Evolutionary conservation across 1,284 basidiomycete species (phyloP), one percentile per base, ranked within the genome.

Genomic region (Pyrrhoderma noxium): DNA sequence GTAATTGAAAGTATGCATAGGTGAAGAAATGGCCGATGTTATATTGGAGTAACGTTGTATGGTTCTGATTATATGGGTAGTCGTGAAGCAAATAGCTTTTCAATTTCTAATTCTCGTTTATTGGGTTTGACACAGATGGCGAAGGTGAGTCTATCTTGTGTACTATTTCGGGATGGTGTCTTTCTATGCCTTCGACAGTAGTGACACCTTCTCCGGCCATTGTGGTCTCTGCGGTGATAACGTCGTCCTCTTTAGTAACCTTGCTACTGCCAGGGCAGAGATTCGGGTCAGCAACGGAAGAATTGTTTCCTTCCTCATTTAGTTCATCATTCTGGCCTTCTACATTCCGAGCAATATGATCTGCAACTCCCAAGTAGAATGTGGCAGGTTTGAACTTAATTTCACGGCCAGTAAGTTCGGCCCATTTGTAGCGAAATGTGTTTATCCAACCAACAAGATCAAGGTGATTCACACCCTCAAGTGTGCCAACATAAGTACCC

Each of bases 401-500:
- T 56, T 89, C 83, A 51, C 82, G 85, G n/a, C 93, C 93, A 57
- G 80, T 83, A 68, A 92, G 83, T 60, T 85, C 82, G 0, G 89
- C 87, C 77, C 89, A 87, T 61, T 88, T 88, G 69, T 91, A 92
- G 46, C 89, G 76, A 2, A 85, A 85, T 8, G 82, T 75, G 63
- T 89, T 88, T 52, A 86, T 80, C 88, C 88, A 89, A 3, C 87
- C 87, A 18, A 89, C 89, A 34, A 94, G 76, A 65, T 94, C 92
- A 43, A 94, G 77, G 63, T 98, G 94, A 62, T 91, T 94, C n/a
- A 95, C 94, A 54, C 85, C 79, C 41, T 81, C 75, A 16, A 97
- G 73, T 2, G 93, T 97, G 19, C 93, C 93, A 45, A 89, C 76
- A 62, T 89, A 90, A 11, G 79, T 89, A 35, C 87, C 87, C 82